phyloP scores from a whole-genome alignment of 805 yeast genomes.

The Suhomyces pyralidae region DNA sequence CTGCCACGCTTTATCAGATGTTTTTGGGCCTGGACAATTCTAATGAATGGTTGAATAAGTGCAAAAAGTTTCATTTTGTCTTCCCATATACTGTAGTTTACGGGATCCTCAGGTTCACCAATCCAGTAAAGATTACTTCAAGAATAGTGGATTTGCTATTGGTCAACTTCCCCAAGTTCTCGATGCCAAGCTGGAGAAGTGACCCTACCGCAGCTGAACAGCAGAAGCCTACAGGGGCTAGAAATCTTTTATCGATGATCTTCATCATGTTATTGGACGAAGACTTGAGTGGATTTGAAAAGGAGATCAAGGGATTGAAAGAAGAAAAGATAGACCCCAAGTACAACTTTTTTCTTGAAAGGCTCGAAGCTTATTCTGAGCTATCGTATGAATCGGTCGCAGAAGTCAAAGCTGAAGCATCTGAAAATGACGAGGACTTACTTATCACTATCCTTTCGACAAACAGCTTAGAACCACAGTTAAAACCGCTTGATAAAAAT shows the following conservation, averaged over 20 bases:
- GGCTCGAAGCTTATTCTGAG: slow-evolving; percentile 25
- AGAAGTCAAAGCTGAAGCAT: slow-evolving; percentile 17
- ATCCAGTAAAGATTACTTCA: slow-evolving; percentile 82
- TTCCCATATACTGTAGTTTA: slow-evolving; percentile 80
- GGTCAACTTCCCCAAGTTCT: slow-evolving; percentile 39
- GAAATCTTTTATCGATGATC: slow-evolving; percentile 61
- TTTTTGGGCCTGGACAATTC: slow-evolving; percentile 81
- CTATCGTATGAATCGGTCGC: slow-evolving; percentile 8
- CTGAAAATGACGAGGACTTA: slow-evolving; percentile 16
- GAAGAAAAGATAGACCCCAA: slow-evolving; percentile 30
- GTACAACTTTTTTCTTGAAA: slow-evolving; percentile 23
- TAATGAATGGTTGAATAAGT: slow-evolving; percentile 67
- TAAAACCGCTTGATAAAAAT: neutral
- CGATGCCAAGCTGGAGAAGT: slow-evolving; percentile 19
- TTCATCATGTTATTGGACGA: slow-evolving; percentile 73
- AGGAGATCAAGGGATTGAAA: slow-evolving; percentile 48
- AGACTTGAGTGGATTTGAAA: slow-evolving; percentile 63
- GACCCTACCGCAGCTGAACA: neutral
- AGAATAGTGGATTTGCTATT: slow-evolving; percentile 76
- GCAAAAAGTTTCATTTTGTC: slow-evolving; percentile 66
- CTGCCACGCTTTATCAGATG: slow-evolving; percentile 78
- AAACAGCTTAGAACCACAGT: slow-evolving; percentile 17
- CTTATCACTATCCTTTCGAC: slow-evolving; percentile 23
- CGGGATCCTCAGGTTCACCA: slow-evolving; percentile 75
- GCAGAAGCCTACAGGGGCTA: slow-evolving; percentile 16